These are phyloP conservation scores for Exophiala phaeomuriformis DNA, from an alignment of 2,329 filamentous ascomycete genomes.

Conservation along the genomic window DNA sequence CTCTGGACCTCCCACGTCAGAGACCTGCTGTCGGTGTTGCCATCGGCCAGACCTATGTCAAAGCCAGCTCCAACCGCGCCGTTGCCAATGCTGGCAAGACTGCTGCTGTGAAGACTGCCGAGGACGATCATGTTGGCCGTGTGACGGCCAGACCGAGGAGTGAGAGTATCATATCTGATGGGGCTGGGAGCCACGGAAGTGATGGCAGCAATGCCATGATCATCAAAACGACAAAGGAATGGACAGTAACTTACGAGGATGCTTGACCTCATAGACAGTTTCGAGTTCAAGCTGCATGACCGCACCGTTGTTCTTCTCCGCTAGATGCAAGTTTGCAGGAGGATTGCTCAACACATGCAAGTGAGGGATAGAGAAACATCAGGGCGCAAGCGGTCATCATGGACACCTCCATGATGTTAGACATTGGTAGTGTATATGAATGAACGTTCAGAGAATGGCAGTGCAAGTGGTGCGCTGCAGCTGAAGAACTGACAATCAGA, in stretches of 20 bases:
- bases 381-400: too few species aligned
- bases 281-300: too few species aligned
- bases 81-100: slow-evolving; percentile 9
- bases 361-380: too few species aligned
- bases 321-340: too few species aligned
- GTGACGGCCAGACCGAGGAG: slow-evolving; percentile 4
- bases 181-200: slow-evolving; percentile 11
- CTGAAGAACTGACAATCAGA: too few species aligned
- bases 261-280: background rate
- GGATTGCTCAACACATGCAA: too few species aligned
- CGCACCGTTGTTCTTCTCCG: too few species aligned
- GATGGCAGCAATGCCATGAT: slow-evolving; percentile 18
- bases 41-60: slow-evolving; percentile 5
- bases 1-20: slow-evolving; percentile 13
- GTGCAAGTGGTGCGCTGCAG: too few species aligned
- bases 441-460: too few species aligned
- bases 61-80: slow-evolving; percentile 5
- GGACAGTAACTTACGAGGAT: slow-evolving; percentile 15
- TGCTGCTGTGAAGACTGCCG: background rate
- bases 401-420: too few species aligned
- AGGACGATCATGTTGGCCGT: background rate
- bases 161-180: slow-evolving; percentile 10
- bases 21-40: background rate
- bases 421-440: too few species aligned
- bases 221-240: slow-evolving; percentile 18